Conservation (phyloP, 2,329 filamentous ascomycete genomes). For the Furcasterigmium furcatum region DNA sequence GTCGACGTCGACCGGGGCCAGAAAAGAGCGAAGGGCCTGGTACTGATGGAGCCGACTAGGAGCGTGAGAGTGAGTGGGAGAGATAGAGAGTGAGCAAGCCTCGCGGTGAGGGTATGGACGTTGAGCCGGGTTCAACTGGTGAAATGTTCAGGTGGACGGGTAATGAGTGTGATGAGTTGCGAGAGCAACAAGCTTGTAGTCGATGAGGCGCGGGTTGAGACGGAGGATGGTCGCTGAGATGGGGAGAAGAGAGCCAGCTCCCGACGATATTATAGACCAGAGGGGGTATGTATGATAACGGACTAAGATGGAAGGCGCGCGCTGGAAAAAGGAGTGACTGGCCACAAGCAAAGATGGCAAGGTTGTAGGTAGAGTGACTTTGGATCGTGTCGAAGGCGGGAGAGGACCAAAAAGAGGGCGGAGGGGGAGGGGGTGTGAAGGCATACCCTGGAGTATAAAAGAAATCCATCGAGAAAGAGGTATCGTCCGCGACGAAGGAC, state of each 20-base stretch:
- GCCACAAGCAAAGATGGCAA: conserved; percentile 29
- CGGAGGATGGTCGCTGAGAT: conserved; percentile 34
- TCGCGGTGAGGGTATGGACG: conserved; percentile 28
- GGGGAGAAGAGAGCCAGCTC: conserved; percentile 52
- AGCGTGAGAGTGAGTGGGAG: too few species aligned
- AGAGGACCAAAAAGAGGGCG: conserved; percentile 33
- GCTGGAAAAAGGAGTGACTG: conserved; percentile 48
- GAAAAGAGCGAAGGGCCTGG: too few species aligned
- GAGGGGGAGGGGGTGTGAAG: conserved; percentile 44
- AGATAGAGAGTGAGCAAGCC: conserved; percentile 18
- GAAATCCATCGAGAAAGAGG: conserved; percentile 39
- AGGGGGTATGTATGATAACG: conserved; percentile 33
- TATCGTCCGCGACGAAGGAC: conserved; percentile 31
- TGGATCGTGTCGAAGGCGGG: conserved; percentile 28
- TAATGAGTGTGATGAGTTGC: conserved; percentile 42
- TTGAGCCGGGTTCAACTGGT: neutral
- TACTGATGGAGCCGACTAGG: too few species aligned
- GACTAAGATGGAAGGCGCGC: conserved; percentile 15
- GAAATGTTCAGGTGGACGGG: conserved; percentile 10
- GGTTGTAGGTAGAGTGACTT: conserved; percentile 32
- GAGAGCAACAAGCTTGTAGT: conserved; percentile 27
- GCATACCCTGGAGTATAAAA: conserved; percentile 48
- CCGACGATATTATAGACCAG: conserved; percentile 36
- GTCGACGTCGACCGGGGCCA: too few species aligned
- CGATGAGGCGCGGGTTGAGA: conserved; percentile 27